Evolutionary conservation across 202 grass and related monocot genomes (phyloP).

Genomic region (Dendrocalamus latiflorus): DNA sequence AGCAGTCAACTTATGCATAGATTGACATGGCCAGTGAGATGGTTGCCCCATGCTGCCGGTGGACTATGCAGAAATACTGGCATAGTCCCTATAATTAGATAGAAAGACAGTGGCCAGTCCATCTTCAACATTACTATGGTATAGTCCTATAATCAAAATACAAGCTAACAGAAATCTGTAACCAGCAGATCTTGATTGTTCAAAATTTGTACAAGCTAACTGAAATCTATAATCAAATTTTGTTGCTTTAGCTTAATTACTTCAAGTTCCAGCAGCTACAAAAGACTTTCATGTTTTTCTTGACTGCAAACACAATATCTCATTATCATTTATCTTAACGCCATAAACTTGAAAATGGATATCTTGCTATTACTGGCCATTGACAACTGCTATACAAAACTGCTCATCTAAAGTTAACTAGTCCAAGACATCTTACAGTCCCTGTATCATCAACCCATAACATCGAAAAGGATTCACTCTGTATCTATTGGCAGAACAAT

Average conservation of each 20-base stretch:
- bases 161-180: neutral
- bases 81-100: neutral
- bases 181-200: too few relatives aligned
- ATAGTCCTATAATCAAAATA: neutral
- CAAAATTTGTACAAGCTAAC: too few relatives aligned
- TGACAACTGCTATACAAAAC: slow-evolving; percentile 3
- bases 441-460: neutral
- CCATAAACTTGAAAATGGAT: neutral
- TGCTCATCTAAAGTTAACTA: neutral
- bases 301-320: neutral
- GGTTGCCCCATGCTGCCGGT: neutral
- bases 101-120: neutral
- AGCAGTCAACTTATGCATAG: slow-evolving; percentile 17
- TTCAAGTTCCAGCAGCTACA: too few relatives aligned
- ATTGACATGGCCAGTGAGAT: slow-evolving; percentile 6
- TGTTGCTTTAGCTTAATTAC: too few relatives aligned
- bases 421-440: neutral
- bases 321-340: neutral
- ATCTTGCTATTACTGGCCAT: neutral
- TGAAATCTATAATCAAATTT: too few relatives aligned
- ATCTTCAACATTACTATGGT: slow-evolving; percentile 3
- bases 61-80: slow-evolving; percentile 6
- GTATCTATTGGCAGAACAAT: neutral
- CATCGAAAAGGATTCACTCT: too few relatives aligned
- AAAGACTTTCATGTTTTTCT: too few relatives aligned